phyloP scores from a whole-genome alignment of 495 filamentous ascomycete species.

The Penicillium simplicissimum region DNA sequence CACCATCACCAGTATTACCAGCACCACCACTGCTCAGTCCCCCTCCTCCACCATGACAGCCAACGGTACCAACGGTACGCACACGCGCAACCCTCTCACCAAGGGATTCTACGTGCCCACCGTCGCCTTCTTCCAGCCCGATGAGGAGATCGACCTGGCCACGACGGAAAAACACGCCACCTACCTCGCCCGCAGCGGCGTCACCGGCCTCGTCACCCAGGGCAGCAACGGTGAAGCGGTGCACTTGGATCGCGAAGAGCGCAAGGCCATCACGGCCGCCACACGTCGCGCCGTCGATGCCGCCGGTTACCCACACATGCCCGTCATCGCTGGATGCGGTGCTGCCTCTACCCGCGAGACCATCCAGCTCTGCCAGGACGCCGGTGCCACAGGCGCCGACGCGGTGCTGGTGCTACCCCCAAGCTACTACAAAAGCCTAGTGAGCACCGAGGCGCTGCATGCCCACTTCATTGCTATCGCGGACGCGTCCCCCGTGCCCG shows the following conservation, averaged over 20 bases:
- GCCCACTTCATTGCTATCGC: conserved; percentile 80
- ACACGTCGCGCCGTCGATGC: conserved; percentile 76
- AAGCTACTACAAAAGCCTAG: conserved; percentile 75
- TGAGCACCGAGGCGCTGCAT: conserved; percentile 56
- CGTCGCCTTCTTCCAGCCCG: conserved; percentile 64
- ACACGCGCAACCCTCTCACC: conserved; percentile 30
- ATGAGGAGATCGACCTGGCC: conserved; percentile 63
- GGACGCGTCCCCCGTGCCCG: conserved; percentile 76
- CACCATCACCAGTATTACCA: neutral
- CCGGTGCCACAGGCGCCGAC: conserved; percentile 73
- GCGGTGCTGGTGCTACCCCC: conserved; percentile 85
- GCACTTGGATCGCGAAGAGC: conserved; percentile 71
- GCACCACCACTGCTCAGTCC: neutral
- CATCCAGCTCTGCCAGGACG: conserved; percentile 75
- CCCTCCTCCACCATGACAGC: conserved; percentile 24
- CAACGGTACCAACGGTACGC: conserved; percentile 17
- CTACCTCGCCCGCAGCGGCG: conserved; percentile 77
- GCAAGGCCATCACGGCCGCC: conserved; percentile 66
- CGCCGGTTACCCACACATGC: conserved; percentile 65
- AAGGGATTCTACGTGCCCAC: conserved; percentile 70
- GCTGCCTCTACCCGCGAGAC: conserved; percentile 85
- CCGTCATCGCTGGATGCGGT: conserved; percentile 83
- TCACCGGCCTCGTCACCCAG: conserved; percentile 79
- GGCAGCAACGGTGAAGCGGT: conserved; percentile 91
- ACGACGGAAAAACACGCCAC: conserved; percentile 75